Evolutionary conservation across 139 green algal species (phyloP).

Genomic region (Trebouxia sp.): DNA sequence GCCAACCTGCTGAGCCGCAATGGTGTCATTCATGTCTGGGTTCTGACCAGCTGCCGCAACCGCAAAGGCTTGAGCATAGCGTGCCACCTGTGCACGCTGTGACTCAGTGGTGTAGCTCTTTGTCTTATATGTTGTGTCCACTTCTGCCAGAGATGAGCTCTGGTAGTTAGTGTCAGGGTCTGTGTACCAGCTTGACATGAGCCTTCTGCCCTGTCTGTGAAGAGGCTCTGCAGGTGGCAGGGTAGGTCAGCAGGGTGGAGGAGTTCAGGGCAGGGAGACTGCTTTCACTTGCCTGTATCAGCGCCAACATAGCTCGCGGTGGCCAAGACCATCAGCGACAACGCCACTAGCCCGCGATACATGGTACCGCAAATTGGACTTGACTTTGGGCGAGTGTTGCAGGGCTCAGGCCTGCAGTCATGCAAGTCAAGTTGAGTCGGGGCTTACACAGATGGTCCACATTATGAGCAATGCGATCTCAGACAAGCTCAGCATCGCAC

Average conservation of each 20-base stretch:
- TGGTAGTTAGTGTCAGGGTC: not conserved
- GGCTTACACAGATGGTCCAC: no score
- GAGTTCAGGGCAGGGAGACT: no score
- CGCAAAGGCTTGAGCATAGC: not conserved
- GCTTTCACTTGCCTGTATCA: not conserved
- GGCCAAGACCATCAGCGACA: no score
- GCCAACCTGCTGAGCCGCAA: not conserved
- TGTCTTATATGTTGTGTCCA: not conserved
- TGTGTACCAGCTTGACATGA: not conserved
- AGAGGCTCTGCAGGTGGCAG: not conserved
- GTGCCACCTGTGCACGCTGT: not conserved
- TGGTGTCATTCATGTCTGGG: not conserved
- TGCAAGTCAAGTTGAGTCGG: no score
- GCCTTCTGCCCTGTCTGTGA: not conserved
- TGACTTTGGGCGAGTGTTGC: no score
- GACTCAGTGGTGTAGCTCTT: not conserved
- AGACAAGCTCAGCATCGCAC: no score
- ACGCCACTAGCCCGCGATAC: not conserved
- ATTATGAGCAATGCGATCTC: no score
- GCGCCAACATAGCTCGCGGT: no score
- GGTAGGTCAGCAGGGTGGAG: not conserved
- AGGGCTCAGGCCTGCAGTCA: not conserved
- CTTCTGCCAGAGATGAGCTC: not conserved
- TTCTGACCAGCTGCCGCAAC: not conserved
- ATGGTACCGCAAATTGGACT: no score